These are phyloP conservation scores for Diaporthe citrichinensis DNA, from an alignment of 2,329 filamentous ascomycete species.

Conservation along the genomic window DNA sequence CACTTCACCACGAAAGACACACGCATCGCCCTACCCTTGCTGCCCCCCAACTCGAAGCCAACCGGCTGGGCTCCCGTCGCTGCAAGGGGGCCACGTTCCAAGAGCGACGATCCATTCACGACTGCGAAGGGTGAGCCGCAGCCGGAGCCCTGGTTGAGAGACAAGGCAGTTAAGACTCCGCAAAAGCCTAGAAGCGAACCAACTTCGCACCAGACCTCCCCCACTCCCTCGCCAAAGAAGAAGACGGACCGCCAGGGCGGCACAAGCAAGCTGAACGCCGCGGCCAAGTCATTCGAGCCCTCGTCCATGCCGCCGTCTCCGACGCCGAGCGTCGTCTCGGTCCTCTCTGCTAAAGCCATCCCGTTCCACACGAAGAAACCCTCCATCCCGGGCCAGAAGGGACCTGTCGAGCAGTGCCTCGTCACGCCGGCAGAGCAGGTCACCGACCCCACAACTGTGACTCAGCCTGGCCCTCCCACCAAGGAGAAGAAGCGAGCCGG, in stretches of 20 bases:
- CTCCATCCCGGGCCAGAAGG: slow-evolving; percentile 30
- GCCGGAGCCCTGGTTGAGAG: slow-evolving; percentile 1
- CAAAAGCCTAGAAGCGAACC: slow-evolving; percentile 15
- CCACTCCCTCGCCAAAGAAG: slow-evolving; percentile 34
- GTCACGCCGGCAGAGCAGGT: slow-evolving; percentile 39
- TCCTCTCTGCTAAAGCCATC: neutral
- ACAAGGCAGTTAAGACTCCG: slow-evolving; percentile 24
- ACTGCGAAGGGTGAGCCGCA: neutral
- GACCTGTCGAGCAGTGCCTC: slow-evolving; percentile 29
- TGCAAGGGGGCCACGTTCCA: neutral
- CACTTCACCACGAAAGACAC: slow-evolving; percentile 8
- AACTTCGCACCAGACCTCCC: slow-evolving; percentile 17
- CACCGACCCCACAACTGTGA: slow-evolving; percentile 23
- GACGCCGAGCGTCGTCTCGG: neutral
- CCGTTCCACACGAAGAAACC: slow-evolving; percentile 30
- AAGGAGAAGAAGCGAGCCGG: slow-evolving; percentile 34
- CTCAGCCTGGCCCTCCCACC: slow-evolving; percentile 34
- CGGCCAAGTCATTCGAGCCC: slow-evolving; percentile 42
- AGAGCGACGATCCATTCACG: slow-evolving; percentile 31
- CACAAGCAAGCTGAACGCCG: slow-evolving; percentile 41
- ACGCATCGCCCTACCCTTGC: slow-evolving; percentile 32
- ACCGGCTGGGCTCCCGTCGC: slow-evolving; percentile 21
- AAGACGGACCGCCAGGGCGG: neutral
- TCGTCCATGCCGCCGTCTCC: slow-evolving; percentile 24
- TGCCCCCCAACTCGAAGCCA: slow-evolving; percentile 21